Conservation (phyloP, 2,329 filamentous ascomycete genomes). For the Dothideomycetes sp. region DNA sequence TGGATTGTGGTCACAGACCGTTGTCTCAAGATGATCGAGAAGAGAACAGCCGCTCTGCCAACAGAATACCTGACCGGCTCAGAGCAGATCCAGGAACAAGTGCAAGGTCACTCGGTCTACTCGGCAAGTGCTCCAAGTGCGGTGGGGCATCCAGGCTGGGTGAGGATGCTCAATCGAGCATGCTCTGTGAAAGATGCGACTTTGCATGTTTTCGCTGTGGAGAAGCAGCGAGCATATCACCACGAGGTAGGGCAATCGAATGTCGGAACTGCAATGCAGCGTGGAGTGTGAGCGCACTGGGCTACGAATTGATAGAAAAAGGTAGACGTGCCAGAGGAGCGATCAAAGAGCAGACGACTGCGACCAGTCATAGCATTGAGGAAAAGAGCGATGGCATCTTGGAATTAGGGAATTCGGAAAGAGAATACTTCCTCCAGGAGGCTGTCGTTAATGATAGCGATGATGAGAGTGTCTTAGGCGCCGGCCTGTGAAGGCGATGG, state of each 20-base stretch:
- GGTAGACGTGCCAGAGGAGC: no score
- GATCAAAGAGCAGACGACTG: no score
- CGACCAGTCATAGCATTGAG: no score
- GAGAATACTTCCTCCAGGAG: no score
- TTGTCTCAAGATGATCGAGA: constrained; percentile 29
- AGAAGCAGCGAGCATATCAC: constrained; percentile 16
- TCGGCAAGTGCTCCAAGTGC: background rate
- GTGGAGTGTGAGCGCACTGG: constrained; percentile 32
- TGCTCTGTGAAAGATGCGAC: constrained; percentile 32
- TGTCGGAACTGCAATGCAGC: constrained; percentile 26
- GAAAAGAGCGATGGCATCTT: background rate
- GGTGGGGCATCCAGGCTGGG: background rate
- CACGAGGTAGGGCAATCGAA: constrained; percentile 17
- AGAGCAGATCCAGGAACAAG: background rate
- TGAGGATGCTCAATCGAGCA: background rate
- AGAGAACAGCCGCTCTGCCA: constrained; percentile 31
- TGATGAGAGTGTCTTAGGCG: no score
- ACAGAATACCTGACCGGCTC: constrained; percentile 35
- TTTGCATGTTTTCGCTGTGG: constrained; percentile 37
- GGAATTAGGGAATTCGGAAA: no score
- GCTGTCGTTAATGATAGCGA: no score
- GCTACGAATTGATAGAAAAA: constrained; percentile 25
- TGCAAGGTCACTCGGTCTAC: background rate
- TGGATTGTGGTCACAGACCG: constrained; percentile 24
- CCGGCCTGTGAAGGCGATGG: no score